Conservation (phyloP, 1,284 basidiomycete species). For the Pseudozyma thailandica region DNA sequence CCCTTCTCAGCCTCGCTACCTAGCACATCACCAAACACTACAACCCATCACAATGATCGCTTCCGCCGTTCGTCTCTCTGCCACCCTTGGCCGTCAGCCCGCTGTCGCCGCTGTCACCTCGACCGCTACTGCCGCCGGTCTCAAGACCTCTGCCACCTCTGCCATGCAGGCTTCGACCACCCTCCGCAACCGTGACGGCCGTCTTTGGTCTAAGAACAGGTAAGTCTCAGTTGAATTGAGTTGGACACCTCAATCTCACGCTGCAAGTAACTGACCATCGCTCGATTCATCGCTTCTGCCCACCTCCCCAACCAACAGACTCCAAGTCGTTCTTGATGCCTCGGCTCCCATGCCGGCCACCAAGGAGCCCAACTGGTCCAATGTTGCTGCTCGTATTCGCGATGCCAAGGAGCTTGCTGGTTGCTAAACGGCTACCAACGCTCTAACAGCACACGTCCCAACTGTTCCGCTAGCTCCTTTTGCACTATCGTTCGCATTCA, state of each 20-base stretch:
- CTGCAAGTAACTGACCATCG: too few species aligned
- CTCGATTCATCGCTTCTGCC: too few species aligned
- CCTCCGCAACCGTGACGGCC: constrained; percentile 38
- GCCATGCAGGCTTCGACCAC: constrained; percentile 33
- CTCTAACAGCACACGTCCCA: neutral
- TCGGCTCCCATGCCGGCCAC: constrained; percentile 24
- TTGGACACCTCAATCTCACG: too few species aligned
- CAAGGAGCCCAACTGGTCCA: constrained; percentile 46
- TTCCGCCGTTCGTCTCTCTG: constrained; percentile 47
- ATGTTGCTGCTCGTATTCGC: constrained; percentile 36
- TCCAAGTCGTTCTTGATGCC: constrained; percentile 39
- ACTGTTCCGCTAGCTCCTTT: neutral
- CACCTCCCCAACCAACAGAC: constrained; percentile 6
- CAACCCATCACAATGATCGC: constrained; percentile 33
- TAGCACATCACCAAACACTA: neutral
- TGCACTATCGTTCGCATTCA: constrained; percentile 6
- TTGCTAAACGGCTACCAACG: constrained; percentile 18
- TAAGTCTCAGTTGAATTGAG: constrained; percentile 16
- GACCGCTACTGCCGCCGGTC: constrained; percentile 36
- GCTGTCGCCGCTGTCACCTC: constrained; percentile 22
- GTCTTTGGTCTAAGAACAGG: constrained; percentile 46
- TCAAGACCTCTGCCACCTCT: constrained; percentile 44
- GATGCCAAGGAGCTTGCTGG: constrained; percentile 49
- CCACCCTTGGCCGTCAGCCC: constrained; percentile 46
- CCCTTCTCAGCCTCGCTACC: neutral